Conservation (phyloP, 371 early-diverging fungal genomes). For the Quaeritorhiza haematococci region DNA sequence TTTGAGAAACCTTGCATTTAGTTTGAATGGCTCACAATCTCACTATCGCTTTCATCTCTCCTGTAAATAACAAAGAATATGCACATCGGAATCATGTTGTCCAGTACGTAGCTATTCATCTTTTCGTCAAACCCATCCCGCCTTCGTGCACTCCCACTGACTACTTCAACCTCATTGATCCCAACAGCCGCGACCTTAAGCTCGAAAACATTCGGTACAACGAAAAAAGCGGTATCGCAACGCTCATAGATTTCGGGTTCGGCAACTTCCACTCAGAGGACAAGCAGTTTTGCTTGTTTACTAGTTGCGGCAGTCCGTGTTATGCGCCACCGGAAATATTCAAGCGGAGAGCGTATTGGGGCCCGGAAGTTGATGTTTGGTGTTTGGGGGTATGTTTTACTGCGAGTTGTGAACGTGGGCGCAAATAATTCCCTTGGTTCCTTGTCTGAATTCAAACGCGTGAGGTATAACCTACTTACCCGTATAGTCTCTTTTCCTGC, state of each 20-base stretch:
- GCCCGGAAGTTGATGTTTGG: constrained; percentile 91
- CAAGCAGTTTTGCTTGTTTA: constrained; percentile 17
- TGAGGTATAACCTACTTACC: too few relatives aligned
- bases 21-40: not conserved
- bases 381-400: constrained; percentile 69
- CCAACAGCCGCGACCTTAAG: constrained; percentile 67
- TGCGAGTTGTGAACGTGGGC: constrained; percentile 13
- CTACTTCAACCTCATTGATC: not conserved
- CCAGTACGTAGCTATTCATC: too few relatives aligned
- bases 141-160: not conserved
- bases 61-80: constrained; percentile 9
- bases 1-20: not conserved
- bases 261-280: constrained; percentile 73
- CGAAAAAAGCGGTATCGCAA: constrained; percentile 38
- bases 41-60: not conserved
- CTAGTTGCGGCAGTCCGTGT: constrained; percentile 30
- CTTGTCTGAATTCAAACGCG: too few relatives aligned
- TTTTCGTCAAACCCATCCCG: too few relatives aligned
- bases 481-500: not conserved
- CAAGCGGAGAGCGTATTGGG: constrained; percentile 68
- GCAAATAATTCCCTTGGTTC: not conserved
- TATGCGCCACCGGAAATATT: constrained; percentile 88
- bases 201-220: constrained; percentile 86
- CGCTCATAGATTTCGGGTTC: constrained; percentile 83
- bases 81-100: constrained; percentile 25